phyloP scores from a whole-genome alignment of 2,329 filamentous ascomycete genomes.

The Colletotrichum sidae region DNA sequence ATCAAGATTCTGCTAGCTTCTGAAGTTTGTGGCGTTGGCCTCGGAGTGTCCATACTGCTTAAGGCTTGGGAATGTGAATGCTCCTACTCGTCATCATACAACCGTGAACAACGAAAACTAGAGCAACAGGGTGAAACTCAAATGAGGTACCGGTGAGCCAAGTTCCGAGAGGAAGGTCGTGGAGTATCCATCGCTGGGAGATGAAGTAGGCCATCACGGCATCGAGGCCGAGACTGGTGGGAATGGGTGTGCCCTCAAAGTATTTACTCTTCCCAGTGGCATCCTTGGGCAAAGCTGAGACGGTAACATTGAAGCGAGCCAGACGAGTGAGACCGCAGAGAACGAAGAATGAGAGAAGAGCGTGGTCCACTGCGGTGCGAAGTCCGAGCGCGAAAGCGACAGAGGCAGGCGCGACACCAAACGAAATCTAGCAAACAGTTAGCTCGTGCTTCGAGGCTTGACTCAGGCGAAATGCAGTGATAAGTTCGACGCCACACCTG shows the following conservation, averaged over 20 bases:
- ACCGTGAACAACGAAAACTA: slow-evolving; percentile 88
- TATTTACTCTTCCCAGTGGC: slow-evolving; percentile 90
- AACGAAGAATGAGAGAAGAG: slow-evolving; percentile 87
- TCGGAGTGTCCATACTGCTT: slow-evolving; percentile 34
- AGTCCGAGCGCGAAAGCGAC: slow-evolving; percentile 91
- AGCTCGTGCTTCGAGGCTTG: not conserved
- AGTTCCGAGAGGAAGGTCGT: slow-evolving; percentile 81
- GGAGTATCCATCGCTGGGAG: slow-evolving; percentile 81
- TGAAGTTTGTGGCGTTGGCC: not conserved
- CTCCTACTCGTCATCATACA: slow-evolving; percentile 96
- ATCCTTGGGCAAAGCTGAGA: slow-evolving; percentile 90
- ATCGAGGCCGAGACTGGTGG: slow-evolving; percentile 85
- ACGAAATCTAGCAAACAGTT: slow-evolving; percentile 79
- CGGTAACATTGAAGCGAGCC: slow-evolving; percentile 97
- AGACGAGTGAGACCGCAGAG: slow-evolving; percentile 93
- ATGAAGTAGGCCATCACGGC: slow-evolving; percentile 92
- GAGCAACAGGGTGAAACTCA: slow-evolving; percentile 86
- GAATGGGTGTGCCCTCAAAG: slow-evolving; percentile 97
- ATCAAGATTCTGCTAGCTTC: too few relatives aligned
- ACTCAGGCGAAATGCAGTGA: not conserved
- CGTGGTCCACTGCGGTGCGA: slow-evolving; percentile 84
- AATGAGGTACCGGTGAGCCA: slow-evolving; percentile 73
- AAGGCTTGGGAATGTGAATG: slow-evolving; percentile 93
- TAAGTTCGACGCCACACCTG: not conserved
- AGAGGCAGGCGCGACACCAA: slow-evolving; percentile 89